Percentiles rank a stretch among this genome's conserved stretches.
Evolutionary conservation across 139 green algal species (phyloP).

Genomic region (Coelastrella sp.): DNA sequence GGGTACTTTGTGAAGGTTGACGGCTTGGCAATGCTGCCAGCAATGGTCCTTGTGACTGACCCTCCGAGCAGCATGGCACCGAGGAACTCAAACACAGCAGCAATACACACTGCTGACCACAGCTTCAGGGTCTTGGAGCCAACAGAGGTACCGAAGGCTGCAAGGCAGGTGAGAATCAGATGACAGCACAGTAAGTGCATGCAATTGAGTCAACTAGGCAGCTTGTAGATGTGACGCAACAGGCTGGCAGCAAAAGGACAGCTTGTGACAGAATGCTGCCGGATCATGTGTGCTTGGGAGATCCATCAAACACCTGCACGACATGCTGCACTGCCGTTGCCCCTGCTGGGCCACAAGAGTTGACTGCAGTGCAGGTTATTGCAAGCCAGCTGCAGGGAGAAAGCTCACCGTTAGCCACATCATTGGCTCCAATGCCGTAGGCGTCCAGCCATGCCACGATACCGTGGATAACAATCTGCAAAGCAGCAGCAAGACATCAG

Average conservation of each 20-base stretch:
- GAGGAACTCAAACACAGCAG: slow-evolving; percentile 59
- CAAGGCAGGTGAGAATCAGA: background rate
- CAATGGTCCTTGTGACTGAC: slow-evolving; percentile 33
- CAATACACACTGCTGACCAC: slow-evolving; percentile 35
- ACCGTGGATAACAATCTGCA: slow-evolving; percentile 46
- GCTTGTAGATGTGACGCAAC: background rate
- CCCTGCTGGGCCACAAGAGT: too few relatives aligned
- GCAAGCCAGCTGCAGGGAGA: background rate
- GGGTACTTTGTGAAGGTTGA: slow-evolving; percentile 26
- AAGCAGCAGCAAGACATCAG: background rate
- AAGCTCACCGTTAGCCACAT: slow-evolving; percentile 50
- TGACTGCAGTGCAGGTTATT: too few relatives aligned
- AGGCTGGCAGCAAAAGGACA: background rate
- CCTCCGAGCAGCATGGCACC: slow-evolving; percentile 46
- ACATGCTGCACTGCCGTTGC: too few relatives aligned
- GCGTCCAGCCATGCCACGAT: slow-evolving; percentile 49
- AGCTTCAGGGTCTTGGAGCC: slow-evolving; percentile 64
- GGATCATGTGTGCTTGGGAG: too few relatives aligned
- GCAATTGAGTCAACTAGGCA: too few relatives aligned
- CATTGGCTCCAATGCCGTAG: slow-evolving; percentile 57
- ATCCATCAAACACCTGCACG: too few relatives aligned
- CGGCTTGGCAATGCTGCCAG: slow-evolving; percentile 45
- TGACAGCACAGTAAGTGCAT: background rate
- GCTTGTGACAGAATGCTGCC: background rate
- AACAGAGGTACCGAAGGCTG: slow-evolving; percentile 54